A percentile compares a stretch with the other conserved stretches of the same genome.
Conservation (phyloP, 164 flowering plant species). For the Saururus chinensis region DNA sequence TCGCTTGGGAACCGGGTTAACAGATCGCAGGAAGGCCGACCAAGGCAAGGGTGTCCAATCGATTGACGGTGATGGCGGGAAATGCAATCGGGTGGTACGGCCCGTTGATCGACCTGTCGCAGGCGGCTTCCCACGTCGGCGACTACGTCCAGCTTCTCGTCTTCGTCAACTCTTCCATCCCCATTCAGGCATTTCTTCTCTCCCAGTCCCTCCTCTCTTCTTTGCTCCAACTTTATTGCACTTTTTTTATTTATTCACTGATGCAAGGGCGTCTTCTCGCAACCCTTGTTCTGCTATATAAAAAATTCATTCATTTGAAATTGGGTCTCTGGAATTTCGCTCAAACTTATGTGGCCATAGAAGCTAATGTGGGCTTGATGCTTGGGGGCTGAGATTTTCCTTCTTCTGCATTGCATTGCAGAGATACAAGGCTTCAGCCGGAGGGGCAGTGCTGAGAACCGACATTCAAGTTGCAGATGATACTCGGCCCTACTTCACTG, state of each 20-base stretch:
- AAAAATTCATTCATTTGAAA: too few relatives aligned
- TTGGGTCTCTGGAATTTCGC: too few relatives aligned
- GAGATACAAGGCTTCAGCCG: constrained; percentile 37
- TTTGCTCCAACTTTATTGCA: neutral
- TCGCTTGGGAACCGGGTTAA: too few relatives aligned
- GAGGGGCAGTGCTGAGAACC: constrained; percentile 41
- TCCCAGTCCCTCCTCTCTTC: neutral
- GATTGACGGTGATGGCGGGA: constrained; percentile 1
- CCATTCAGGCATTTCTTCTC: constrained; percentile 38
- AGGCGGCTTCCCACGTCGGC: constrained; percentile 44
- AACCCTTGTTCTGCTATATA: too few relatives aligned
- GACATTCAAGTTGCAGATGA: constrained; percentile 70
- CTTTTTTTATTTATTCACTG: neutral
- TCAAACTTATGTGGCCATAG: too few relatives aligned
- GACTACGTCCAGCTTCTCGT: constrained; percentile 72
- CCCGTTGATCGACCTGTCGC: constrained; percentile 53
- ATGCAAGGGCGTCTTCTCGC: too few relatives aligned
- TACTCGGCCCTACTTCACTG: constrained; percentile 41
- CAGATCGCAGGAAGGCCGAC: too few relatives aligned
- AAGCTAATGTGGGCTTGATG: too few relatives aligned
- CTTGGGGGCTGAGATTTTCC: constrained; percentile 3
- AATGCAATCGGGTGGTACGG: constrained; percentile 65
- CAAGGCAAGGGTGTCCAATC: too few relatives aligned
- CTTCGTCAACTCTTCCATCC: constrained; percentile 47
- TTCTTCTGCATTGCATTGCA: constrained; percentile 3